Percentiles rank a stretch among this genome's conserved stretches.
phyloP scores from a whole-genome alignment of 768 basidiomycete species.

The Boletus rubroflammeus region DNA sequence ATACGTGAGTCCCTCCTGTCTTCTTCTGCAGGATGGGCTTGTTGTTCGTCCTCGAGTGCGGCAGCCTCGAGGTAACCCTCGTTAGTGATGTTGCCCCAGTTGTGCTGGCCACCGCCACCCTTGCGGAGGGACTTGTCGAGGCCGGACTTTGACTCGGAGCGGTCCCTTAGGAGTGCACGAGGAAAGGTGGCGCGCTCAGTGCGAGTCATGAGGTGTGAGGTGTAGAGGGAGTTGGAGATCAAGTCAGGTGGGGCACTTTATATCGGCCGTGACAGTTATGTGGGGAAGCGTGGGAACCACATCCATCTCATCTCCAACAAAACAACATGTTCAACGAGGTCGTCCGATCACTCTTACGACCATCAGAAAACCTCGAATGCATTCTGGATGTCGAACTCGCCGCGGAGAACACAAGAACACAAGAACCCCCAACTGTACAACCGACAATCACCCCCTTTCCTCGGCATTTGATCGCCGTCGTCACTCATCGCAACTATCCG shows the following conservation, averaged over 20 bases:
- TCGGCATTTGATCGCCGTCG: constrained; percentile 38
- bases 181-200: constrained; percentile 71
- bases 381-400: constrained; percentile 38
- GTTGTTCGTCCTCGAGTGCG: constrained; percentile 55
- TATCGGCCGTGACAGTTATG: constrained; percentile 10
- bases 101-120: constrained; percentile 76
- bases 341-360: constrained; percentile 28
- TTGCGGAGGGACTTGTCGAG: constrained; percentile 70
- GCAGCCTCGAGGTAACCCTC: constrained; percentile 59
- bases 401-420: background rate
- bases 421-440: background rate
- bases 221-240: background rate
- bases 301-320: background rate
- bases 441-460: background rate
- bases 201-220: constrained; percentile 60
- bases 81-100: constrained; percentile 75
- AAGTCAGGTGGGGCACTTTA: constrained; percentile 11
- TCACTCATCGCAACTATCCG: constrained; percentile 45
- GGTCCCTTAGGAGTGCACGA: constrained; percentile 70
- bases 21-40: constrained; percentile 38
- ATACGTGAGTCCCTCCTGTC: constrained; percentile 21
- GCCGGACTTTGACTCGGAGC: constrained; percentile 75
- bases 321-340: constrained; percentile 11
- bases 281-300: constrained; percentile 31
- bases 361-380: constrained; percentile 46